Evolutionary conservation across 805 yeast genomes (phyloP).

Genomic region (Yamadazyma takamatsuzukensis): DNA sequence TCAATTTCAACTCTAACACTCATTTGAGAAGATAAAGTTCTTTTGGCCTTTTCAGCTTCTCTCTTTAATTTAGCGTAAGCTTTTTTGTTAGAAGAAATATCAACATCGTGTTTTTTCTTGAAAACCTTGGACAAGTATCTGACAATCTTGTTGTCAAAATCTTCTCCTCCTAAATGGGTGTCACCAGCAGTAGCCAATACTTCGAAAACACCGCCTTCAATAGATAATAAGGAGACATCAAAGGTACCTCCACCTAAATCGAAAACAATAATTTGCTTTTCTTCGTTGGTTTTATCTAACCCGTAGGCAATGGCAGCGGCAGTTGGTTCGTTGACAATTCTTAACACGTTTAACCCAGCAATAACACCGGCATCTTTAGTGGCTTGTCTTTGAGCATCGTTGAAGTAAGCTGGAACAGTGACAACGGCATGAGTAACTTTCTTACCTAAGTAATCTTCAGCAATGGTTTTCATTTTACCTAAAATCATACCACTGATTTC

Average conservation of each 20-base stretch:
- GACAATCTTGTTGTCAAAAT: conserved; percentile 43
- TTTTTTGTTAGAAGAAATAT: conserved; percentile 37
- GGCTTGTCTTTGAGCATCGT: conserved; percentile 97
- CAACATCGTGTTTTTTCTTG: conserved; percentile 45
- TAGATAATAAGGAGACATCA: conserved; percentile 75
- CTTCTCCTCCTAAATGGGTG: conserved; percentile 52
- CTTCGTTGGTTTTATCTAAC: conserved; percentile 56
- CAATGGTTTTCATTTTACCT: conserved; percentile 85
- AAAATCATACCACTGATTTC: conserved; percentile 93
- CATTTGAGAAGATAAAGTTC: conserved; percentile 51
- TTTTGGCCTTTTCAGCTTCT: conserved; percentile 48
- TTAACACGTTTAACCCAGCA: conserved; percentile 91
- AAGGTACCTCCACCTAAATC: conserved; percentile 55
- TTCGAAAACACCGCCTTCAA: conserved; percentile 48
- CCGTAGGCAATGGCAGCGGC: conserved; percentile 74
- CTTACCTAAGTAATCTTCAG: conserved; percentile 72
- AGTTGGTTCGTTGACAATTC: conserved; percentile 93
- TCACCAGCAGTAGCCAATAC: conserved; percentile 49
- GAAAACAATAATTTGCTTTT: conserved; percentile 45
- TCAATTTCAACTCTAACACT: conserved; percentile 47
- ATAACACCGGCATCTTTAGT: conserved; percentile 96
- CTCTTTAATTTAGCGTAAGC: conserved; percentile 46
- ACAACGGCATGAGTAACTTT: conserved; percentile 79
- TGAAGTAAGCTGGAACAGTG: conserved; percentile 96
- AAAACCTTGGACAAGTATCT: conserved; percentile 40